Base-by-base conservation (phyloP, 768 basidiomycete genomes). In the Termitomyces sp. region DNA sequence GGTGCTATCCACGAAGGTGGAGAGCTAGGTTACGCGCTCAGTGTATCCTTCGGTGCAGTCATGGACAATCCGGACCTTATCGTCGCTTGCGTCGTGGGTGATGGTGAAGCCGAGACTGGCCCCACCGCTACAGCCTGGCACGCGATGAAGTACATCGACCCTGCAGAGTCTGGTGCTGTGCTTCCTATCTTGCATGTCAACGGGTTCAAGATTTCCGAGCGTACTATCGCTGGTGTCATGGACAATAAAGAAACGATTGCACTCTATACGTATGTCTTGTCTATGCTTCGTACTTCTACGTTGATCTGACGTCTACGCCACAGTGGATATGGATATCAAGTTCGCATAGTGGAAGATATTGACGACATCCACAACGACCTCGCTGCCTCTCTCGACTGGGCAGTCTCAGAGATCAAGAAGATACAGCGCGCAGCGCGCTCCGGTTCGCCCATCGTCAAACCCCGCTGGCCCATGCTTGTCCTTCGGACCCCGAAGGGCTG, bases 1-100 rank as follows among this genome's bases (percentile, higher is more conserved):
- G 94, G 94, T 5, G 78, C 83, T 3, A 95, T 97, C 60, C 94
- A 97, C 63, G 94, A 97, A 71, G 94, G 94, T 53, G 88, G 87
- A 30, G 94, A 95, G 68, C 80, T 95, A 14, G 93, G 94, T 8
- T 96, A 95, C 62, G 91, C 91, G 3, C 82, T 94, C 38, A 80
- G 85, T 42, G 92, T 92, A 9, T 79, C 91, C 0, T 95, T 91
- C 65, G 94, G 94, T 37, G 86, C 89, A 26, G 84, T 91, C 62
- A 93, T 96, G 89, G 94, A 97, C 68, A 87, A 91, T 60, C 93
- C 92, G 8, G 79, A 94, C 65, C 83, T 93, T 17, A 80, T 95
- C 63, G 83, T 87, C 19, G 79, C 85, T 48, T 91, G 88, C 58
- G 78, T 95, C 33, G 73, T 96, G n/a, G 93, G 93, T 23, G 92